Conservation (phyloP, 345 rosid species). For the Arabidopsis arenosa region DNA sequence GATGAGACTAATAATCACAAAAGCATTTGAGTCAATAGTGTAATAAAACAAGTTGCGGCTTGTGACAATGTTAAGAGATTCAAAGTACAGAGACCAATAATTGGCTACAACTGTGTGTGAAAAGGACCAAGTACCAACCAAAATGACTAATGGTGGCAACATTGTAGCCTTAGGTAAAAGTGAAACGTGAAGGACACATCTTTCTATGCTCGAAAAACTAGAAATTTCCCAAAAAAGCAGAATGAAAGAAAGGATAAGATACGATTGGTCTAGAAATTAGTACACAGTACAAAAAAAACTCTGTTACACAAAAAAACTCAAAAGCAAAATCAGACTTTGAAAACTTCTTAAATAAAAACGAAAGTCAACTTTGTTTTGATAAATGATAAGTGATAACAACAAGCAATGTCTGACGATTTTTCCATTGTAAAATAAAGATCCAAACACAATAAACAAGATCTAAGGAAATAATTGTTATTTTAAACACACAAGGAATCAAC, state of each 20-base stretch:
- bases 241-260: slow-evolving; percentile 36
- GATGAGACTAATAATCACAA: slow-evolving; percentile 7
- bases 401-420: slow-evolving; percentile 14
- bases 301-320: not conserved
- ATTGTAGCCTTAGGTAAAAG: slow-evolving; percentile 38
- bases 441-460: slow-evolving; percentile 34
- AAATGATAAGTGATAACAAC: slow-evolving; percentile 14
- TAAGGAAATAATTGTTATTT: slow-evolving; percentile 1
- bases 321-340: slow-evolving; percentile 9
- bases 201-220: slow-evolving; percentile 15
- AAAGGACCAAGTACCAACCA: slow-evolving; percentile 41
- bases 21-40: not conserved
- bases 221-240: not conserved
- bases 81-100: slow-evolving; percentile 37
- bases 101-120: slow-evolving; percentile 36
- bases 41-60: slow-evolving; percentile 11
- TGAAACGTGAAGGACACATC: slow-evolving; percentile 30
- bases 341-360: not conserved
- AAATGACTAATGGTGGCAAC: slow-evolving; percentile 33
- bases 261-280: slow-evolving; percentile 28
- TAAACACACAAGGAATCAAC: slow-evolving; percentile 18
- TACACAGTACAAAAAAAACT: not conserved
- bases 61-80: slow-evolving; percentile 11
- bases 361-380: slow-evolving; percentile 33
- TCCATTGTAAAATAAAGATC: slow-evolving; percentile 20